Percentiles rank a stretch among this genome's conserved stretches.
Conservation (phyloP, 2,329 filamentous ascomycete species). For the Aureobasidium sp. region DNA sequence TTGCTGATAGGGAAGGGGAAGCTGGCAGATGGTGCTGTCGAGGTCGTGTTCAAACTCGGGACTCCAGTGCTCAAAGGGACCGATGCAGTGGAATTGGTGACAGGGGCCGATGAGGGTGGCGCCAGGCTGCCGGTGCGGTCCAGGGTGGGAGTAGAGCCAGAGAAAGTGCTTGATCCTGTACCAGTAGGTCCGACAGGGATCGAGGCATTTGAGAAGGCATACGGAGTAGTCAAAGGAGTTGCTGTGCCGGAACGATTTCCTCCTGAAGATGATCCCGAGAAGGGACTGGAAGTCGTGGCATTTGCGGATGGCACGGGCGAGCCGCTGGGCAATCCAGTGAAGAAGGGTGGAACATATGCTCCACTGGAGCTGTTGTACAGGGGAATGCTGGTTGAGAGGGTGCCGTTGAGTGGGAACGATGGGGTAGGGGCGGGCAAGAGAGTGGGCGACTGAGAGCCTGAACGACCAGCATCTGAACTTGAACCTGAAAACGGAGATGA, state of each 20-base stretch:
- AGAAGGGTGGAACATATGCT: not conserved
- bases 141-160: not conserved
- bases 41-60: not conserved
- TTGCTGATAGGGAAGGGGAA: not conserved
- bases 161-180: not conserved
- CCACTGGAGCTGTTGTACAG: constrained; percentile 11
- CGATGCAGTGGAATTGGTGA: not conserved
- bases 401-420: not conserved
- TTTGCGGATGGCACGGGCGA: not conserved
- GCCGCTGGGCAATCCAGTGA: not conserved
- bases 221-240: not conserved
- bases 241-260: not conserved
- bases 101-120: not conserved
- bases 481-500: not conserved
- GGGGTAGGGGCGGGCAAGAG: not conserved
- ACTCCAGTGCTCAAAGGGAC: not conserved
- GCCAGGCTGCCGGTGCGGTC: not conserved
- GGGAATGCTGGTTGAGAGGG: not conserved
- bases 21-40: not conserved
- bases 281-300: not conserved
- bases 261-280: not conserved
- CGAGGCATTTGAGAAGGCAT: not conserved
- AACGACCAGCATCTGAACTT: not conserved
- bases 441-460: not conserved
- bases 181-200: not conserved